phyloP scores from a whole-genome alignment of 768 basidiomycete species.

The Macrocybe gigantea region DNA sequence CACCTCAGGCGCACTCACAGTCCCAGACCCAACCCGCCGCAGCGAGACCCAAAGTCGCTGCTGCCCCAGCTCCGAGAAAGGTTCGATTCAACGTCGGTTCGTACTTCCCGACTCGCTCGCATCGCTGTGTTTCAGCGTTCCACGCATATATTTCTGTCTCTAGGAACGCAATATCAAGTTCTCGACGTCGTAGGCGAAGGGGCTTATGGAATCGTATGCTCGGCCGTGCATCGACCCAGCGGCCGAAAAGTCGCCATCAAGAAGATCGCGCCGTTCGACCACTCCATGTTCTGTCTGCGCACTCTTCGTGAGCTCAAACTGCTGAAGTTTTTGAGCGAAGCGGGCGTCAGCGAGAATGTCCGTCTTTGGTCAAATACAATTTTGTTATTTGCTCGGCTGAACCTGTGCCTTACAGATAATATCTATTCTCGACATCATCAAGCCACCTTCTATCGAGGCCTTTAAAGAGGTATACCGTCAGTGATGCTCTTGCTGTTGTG shows the following conservation, averaged over 20 bases:
- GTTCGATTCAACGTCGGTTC: conserved; percentile 84
- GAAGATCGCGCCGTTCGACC: conserved; percentile 93
- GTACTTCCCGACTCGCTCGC: conserved; percentile 8
- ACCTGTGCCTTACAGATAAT: conserved; percentile 54
- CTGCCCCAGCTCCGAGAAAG: conserved; percentile 63
- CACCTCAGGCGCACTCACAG: conserved; percentile 10
- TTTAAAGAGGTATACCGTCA: conserved; percentile 84
- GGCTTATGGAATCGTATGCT: conserved; percentile 94
- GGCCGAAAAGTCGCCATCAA: conserved; percentile 95
- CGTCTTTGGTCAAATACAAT: conserved; percentile 9
- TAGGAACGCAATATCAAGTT: conserved; percentile 77
- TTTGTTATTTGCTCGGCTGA: not conserved
- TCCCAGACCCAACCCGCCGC: conserved; percentile 22
- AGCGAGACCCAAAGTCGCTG: conserved; percentile 33
- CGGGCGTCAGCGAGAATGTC: conserved; percentile 87
- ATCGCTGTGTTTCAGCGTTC: conserved; percentile 1
- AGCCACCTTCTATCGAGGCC: conserved; percentile 69
- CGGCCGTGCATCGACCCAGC: conserved; percentile 82
- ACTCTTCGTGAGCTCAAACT: conserved; percentile 87
- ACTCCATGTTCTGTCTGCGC: conserved; percentile 89
- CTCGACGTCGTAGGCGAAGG: conserved; percentile 87
- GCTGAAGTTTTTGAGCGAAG: conserved; percentile 79
- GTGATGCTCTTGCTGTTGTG: conserved; percentile 16
- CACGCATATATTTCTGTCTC: conserved; percentile 7
- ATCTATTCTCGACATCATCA: conserved; percentile 85